Conservation (phyloP, 2,329 filamentous ascomycete species). For the Aspergillus persii region DNA sequence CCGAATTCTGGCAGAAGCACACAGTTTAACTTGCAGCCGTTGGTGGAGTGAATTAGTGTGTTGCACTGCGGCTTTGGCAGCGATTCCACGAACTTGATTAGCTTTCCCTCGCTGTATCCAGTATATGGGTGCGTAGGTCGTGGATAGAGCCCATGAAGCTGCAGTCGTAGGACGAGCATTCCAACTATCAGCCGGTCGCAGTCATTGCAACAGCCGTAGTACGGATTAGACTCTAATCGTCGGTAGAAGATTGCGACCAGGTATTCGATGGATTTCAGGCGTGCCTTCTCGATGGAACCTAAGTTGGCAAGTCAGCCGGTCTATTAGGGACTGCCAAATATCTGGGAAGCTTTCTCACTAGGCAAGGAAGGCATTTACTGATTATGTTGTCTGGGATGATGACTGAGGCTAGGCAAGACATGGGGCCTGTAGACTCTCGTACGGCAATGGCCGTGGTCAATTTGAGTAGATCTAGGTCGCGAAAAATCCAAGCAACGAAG, state of each 20-base stretch:
- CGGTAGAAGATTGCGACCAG: constrained; percentile 1
- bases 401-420: background rate
- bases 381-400: background rate
- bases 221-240: background rate
- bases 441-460: constrained; percentile 2
- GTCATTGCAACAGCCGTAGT: background rate
- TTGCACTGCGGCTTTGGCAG: background rate
- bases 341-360: background rate
- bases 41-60: background rate
- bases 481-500: constrained; percentile 10
- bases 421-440: background rate
- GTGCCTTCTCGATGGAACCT: background rate
- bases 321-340: background rate
- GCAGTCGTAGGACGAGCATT: background rate
- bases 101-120: background rate
- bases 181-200: constrained; percentile 5
- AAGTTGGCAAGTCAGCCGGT: too few species aligned
- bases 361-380: background rate
- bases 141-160: constrained; percentile 1
- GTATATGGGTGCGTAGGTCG: background rate
- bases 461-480: background rate
- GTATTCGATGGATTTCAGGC: background rate
- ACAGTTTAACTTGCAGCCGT: background rate
- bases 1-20: background rate
- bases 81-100: background rate